Base-by-base conservation (phyloP, 192 early-diverging fungal species). In the Backusella westeae region DNA sequence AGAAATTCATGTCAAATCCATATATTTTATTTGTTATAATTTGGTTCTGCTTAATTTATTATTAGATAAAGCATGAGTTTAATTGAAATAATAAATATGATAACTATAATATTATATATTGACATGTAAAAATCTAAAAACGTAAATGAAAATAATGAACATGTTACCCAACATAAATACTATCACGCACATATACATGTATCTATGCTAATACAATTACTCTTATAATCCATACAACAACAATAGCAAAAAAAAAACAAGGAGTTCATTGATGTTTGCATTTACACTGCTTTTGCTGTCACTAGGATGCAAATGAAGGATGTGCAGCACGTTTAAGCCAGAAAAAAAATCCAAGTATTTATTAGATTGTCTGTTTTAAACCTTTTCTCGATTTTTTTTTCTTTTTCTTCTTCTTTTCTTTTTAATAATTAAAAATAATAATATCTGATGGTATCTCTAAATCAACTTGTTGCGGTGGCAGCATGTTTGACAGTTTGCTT, bases 221-320 rank as follows among this genome's bases (percentile, higher is more conserved):
- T 49, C 46, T 49, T 49, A 17, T 19, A 19, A 49, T 0, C 3
- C 46, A 49, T 19, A 19, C 46, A 49, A 19, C 46, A 49, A 6
- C 46, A 49, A 19, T 4, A 49, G n/a, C 46, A 49, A 49, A 6
- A 9, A 42, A 42, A 42, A 42, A 49, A 49, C 46, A 49, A 49
- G 46, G 46, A 49, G 46, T 49, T n/a, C 46, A 23, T 56, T 26
- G n/a, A 56, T 56, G 53, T 56, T 56, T 56, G 53, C 53, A 56
- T 56, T 56, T 56, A 56, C 53, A 56, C 53, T 56, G 53, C 53
- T 59, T 59, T 9, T 59, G 23, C 53, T 59, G 53, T 59, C 53
- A 59, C 53, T 59, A 23, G 53, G 53, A 59, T 59, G 53, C 53
- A 59, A 59, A 59, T 59, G 53, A 69, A 69, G 67, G 36, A 69